Conservation (phyloP, 768 basidiomycete species). For the Russula dissimulans region DNA sequence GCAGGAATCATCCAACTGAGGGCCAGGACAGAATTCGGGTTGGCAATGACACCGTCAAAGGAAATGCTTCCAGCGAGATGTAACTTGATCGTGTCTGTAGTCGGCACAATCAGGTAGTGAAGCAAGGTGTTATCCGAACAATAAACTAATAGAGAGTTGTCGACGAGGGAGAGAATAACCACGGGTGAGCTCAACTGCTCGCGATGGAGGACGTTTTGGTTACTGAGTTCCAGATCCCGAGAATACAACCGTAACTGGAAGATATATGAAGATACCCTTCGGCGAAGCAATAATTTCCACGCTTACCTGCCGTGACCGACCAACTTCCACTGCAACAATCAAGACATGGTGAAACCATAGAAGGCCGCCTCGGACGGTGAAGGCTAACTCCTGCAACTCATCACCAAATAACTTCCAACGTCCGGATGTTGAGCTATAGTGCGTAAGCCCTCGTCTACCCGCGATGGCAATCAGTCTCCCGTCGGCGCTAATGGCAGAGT, state of each 20-base stretch:
- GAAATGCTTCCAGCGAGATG: conserved; percentile 92
- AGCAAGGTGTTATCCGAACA: conserved; percentile 88
- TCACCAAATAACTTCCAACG: conserved; percentile 88
- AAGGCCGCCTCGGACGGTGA: conserved; percentile 82
- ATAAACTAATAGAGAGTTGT: conserved; percentile 91
- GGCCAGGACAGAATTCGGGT: conserved; percentile 75
- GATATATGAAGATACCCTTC: conserved; percentile 10
- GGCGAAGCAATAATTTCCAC: neutral
- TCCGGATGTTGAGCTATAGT: conserved; percentile 91
- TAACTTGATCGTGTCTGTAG: conserved; percentile 71
- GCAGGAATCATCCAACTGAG: conserved; percentile 96
- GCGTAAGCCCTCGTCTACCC: conserved; percentile 81
- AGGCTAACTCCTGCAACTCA: conserved; percentile 76
- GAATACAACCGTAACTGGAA: conserved; percentile 85
- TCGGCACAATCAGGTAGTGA: conserved; percentile 87
- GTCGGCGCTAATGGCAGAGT: conserved; percentile 83
- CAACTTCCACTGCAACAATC: conserved; percentile 79
- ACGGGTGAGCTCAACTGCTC: conserved; percentile 71
- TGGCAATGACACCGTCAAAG: conserved; percentile 81
- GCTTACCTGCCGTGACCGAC: conserved; percentile 66
- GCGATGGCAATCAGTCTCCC: conserved; percentile 90
- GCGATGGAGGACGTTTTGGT: conserved; percentile 74
- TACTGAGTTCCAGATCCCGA: conserved; percentile 78
- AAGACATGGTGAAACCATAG: conserved; percentile 96
- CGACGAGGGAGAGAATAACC: conserved; percentile 82